Evolutionary conservation across 2,329 filamentous ascomycete genomes (phyloP).

Genomic region (Colletotrichum costaricense): DNA sequence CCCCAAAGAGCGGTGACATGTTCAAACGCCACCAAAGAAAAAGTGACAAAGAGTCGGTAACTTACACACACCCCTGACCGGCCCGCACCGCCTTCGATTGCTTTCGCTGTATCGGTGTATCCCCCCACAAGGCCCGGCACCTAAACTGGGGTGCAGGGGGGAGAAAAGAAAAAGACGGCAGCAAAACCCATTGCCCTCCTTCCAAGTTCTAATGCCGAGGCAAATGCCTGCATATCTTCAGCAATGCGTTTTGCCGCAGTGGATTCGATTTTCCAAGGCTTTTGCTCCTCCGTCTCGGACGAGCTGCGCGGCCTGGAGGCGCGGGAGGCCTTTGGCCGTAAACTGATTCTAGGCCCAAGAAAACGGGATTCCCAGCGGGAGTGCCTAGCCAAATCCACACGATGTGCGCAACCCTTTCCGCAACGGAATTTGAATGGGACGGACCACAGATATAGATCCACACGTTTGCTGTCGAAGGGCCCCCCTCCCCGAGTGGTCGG

Average conservation of each 20-base stretch:
- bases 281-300: no score
- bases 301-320: no score
- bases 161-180: background rate
- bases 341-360: background rate
- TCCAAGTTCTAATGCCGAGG: background rate
- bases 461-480: background rate
- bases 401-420: background rate
- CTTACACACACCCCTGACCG: background rate
- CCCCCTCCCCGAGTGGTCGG: background rate
- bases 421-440: background rate
- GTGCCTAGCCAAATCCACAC: background rate
- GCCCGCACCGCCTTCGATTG: background rate
- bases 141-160: background rate
- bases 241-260: background rate
- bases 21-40: background rate
- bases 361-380: background rate
- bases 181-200: background rate
- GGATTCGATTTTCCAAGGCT: background rate
- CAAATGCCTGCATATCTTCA: background rate
- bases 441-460: background rate
- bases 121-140: background rate
- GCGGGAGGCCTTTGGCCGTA: no score
- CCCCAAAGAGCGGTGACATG: background rate
- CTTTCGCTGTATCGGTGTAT: background rate
- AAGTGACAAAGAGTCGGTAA: background rate